Evolutionary conservation across 1,284 basidiomycete genomes (phyloP), one percentile per base, ranked within the genome.

Genomic region (Singerocomus inundabilis): DNA sequence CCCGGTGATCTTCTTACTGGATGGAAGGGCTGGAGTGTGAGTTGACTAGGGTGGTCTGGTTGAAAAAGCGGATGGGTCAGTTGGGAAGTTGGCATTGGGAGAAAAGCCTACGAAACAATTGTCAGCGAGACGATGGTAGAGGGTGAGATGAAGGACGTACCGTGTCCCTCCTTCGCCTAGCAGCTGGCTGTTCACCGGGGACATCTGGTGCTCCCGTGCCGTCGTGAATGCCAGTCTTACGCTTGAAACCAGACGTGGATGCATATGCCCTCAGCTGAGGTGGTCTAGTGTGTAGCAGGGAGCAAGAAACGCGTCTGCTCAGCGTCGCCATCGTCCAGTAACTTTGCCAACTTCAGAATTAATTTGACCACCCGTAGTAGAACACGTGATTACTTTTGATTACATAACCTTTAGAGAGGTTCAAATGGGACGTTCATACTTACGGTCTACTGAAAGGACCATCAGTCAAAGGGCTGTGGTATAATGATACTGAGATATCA

Each of bases 51-150:
- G 78, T 82, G 15, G 78, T 69, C 58, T 70, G 51, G 80, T 81
- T 2, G 79, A 87, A 41, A 75, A 83, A 31, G 76, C 78, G 35
- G 74, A 76, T 49, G 72, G 75, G 24, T 87, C 82, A 11, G 58
- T 81, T 37, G 71, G 69, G 28, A 55, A 13, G 54, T 38, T 6
- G 67, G 51, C 65, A 66, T 63, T 5, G 64, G 65, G 38, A 67
- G 61, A 31, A 66, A 66, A 12, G 68, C 65, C 64, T 66, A 15
- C 11, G 26, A 15, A 30, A 29, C 0, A 5, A 32, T 13, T 10
- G 44, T 64, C 28, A 48, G 42, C 5, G 21, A 34, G 30, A 41
- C 13, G 26, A 18, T 24, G n/a, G n/a, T n/a, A 26, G 39, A 15
- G 15, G 6, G 38, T n/a, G 15, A 35, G 16, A 48, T 5, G 8